Conservation (phyloP, 2,329 filamentous ascomycete species). For the Cytospora piceae region DNA sequence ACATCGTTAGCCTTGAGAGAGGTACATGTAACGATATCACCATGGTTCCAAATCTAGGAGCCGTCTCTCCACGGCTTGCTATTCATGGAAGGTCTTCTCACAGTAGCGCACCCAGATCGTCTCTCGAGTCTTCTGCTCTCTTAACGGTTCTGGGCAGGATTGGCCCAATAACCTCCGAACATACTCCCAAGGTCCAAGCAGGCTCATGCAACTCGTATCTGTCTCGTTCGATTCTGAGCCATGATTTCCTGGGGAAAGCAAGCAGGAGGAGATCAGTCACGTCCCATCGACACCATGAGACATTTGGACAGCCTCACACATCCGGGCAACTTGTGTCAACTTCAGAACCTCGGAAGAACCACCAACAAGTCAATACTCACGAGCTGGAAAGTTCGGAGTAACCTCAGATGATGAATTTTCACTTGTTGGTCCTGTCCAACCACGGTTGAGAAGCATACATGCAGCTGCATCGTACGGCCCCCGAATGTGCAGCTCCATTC, state of each 20-base stretch:
- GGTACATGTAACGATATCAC: not conserved
- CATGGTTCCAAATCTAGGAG: not conserved
- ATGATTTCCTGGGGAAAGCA: not conserved
- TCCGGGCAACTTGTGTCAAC: not conserved
- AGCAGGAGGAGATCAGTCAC: not conserved
- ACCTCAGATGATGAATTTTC: constrained; percentile 12
- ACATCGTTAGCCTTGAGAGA: constrained; percentile 6
- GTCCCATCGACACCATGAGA: not conserved
- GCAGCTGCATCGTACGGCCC: constrained; percentile 25
- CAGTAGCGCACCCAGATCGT: not conserved
- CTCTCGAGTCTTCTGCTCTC: not conserved
- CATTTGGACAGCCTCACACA: not conserved
- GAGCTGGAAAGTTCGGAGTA: constrained; percentile 6
- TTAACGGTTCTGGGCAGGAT: not conserved
- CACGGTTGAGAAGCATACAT: constrained; percentile 16
- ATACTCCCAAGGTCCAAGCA: not conserved
- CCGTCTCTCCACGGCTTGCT: not conserved
- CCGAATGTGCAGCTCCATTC: constrained; percentile 22
- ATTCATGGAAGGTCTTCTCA: constrained; percentile 8
- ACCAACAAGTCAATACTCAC: not conserved
- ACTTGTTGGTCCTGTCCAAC: constrained; percentile 15
- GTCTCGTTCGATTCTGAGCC: not conserved
- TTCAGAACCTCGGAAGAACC: not conserved
- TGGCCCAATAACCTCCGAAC: constrained; percentile 6
- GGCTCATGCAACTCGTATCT: not conserved